phyloP scores from a whole-genome alignment of 139 green algal species.

The Chlamydomonas schloesseri region DNA sequence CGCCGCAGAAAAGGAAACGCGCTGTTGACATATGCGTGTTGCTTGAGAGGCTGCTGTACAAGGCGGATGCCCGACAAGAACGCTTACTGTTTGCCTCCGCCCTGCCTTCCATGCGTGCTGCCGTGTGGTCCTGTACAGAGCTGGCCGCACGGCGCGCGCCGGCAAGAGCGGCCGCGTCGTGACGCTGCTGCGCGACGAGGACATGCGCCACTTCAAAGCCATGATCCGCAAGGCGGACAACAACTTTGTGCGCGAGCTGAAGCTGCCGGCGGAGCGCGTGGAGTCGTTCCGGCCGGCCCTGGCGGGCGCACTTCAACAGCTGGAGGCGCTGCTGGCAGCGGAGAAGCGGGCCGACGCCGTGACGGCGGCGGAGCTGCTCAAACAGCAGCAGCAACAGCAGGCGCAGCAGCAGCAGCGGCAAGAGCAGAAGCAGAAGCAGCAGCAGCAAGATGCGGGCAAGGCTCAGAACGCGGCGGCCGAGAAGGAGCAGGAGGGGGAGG shows the following conservation, averaged over 20 bases:
- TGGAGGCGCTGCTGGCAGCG: constrained; percentile 31
- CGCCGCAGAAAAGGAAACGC: too few species aligned
- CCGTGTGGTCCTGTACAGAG: too few species aligned
- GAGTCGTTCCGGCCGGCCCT: constrained; percentile 18
- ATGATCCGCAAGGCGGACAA: constrained; percentile 91
- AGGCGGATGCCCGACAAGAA: too few species aligned
- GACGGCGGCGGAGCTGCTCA: background rate
- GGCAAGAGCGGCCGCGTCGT: constrained; percentile 73
- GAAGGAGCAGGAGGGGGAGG: too few species aligned
- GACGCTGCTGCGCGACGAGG: constrained; percentile 84
- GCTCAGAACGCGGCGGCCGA: background rate
- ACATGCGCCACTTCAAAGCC: constrained; percentile 89
- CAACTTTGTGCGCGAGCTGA: constrained; percentile 78
- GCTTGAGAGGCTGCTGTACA: too few species aligned
- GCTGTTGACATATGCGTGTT: too few species aligned
- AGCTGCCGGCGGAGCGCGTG: constrained; percentile 45
- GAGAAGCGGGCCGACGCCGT: background rate
- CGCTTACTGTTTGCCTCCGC: too few species aligned
- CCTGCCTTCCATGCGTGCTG: too few species aligned
- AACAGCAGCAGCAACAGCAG: background rate
- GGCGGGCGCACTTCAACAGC: constrained; percentile 10
- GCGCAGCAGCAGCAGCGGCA: background rate
- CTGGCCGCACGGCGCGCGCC: constrained; percentile 87
- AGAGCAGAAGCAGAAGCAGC: background rate
- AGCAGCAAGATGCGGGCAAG: background rate